Evolutionary conservation across 2,329 filamentous ascomycete species (phyloP), one percentile per base, ranked within the genome.

Genomic region (Pyricularia sp.): DNA sequence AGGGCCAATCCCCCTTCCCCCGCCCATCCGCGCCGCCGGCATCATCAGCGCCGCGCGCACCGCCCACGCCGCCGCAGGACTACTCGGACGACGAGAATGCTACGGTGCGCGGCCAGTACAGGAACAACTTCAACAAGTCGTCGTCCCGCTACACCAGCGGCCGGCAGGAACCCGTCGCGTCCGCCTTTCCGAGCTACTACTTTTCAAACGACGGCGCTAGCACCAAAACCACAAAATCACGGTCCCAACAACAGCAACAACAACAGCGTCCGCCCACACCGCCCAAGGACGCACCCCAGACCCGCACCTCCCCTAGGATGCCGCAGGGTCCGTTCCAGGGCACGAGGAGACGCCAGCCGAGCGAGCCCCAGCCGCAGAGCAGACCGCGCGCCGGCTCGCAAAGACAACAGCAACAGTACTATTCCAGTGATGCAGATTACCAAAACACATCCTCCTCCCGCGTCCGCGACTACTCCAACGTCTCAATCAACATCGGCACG

Each of bases 1-100:
- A 63, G 59, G 59, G 59, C 26, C 25, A 63, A n/a, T 63, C 59
- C 59, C 59, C 59, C 59, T 63, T 63, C 59, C 59, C 59, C 23
- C 23, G 59, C 3, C 59, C 59, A 14, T 31, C 26, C 59, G 26
- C 59, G 14, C 59, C 25, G 59, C 59, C 23, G 17, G 42, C 42
- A 50, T 3, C 36, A n/a, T 9, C 42, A n/a, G 42, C 42, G 59
- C 25, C 25, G 26, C 59, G 59, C 59, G 59, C 25, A 1, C 59
- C 59, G 20, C 59, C 59, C 5, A 63, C 59, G 25, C 59, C 59
- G 9, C 59, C 59, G 4, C 23, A 28, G 25, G 59, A 63, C 59
- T 63, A 63, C 6, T 63, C 59, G 59, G 59, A 63, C 25, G 59
- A 63, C 59, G 59, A 26, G 10, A 28, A 63, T 3, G 25, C 33